Base-by-base conservation (phyloP, 306 rosid genomes). In the Begonia loranthoides region DNA sequence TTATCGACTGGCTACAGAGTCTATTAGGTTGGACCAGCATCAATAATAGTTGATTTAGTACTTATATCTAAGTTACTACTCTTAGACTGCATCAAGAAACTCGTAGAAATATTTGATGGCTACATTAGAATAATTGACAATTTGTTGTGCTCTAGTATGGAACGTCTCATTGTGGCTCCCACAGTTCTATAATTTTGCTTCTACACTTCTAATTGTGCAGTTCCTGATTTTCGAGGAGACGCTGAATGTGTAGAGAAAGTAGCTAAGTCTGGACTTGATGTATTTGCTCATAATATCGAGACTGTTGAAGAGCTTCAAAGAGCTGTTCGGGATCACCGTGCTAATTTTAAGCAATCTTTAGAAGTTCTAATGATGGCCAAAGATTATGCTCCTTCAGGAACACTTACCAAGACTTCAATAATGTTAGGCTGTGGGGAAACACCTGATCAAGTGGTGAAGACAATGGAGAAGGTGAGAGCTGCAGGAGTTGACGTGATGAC, bases 341-440 rank as follows among this genome's bases (percentile, higher is more conserved):
- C 99, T 28, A 92, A 86, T 66, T 86, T 92, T 59, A 83, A 78
- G 54, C 99, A 86, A 62, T 92, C 96, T 36, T 54, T 92, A 50
- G 93, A 92, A 53, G 99, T 92, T 70, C 70, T 92, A n/a, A 69
- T 73, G 79, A 74, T 76, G 93, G 99, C 99, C 44, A 92, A 92
- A 57, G 88, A 76, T 17, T 65, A 56, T 57, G 87, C 96, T 65
- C 96, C 96, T 22, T 67, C 75, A 1, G 99, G 96, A 51, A 92
- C 96, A 41, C 89, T 92, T 51, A 86, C 99, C 15, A 92, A 92
- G 74, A 92, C 99, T 58, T 92, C 99, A 39, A 60, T 92, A 52
- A 92, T 92, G 99, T 80, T 92, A 58, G 99, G 99, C 51, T 92
- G 99, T 57, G 99, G 99, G 52, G 99, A 92, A 68, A 80, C 94